Conservation (phyloP, 148 eudicot genomes). For the Gaultheria prostrata region DNA sequence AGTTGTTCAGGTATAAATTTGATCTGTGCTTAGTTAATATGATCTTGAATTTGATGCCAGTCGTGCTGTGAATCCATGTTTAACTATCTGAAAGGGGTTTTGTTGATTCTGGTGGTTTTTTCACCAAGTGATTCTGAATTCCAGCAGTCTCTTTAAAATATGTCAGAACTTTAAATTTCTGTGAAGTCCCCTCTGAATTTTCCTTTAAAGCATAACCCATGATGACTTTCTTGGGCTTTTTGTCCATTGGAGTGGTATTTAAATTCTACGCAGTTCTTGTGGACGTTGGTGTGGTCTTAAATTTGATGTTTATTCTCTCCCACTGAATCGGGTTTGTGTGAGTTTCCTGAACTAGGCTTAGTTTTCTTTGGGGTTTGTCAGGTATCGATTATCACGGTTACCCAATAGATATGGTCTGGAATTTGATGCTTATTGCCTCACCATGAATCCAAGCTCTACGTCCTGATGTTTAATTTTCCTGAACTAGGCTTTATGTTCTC, state of each 20-base stretch:
- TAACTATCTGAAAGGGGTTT: not conserved
- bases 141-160: not conserved
- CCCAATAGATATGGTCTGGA: not conserved
- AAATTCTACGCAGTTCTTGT: not conserved
- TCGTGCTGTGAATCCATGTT: not conserved
- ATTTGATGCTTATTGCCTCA: not conserved
- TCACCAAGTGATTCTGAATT: not conserved
- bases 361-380: not conserved
- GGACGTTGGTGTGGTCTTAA: not conserved
- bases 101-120: not conserved
- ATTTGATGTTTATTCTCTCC: not conserved
- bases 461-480: not conserved
- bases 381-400: not conserved
- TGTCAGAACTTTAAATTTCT: slow-evolving; percentile 4
- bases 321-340: not conserved
- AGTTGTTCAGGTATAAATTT: slow-evolving; percentile 40
- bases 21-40: not conserved
- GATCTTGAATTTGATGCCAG: not conserved
- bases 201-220: not conserved
- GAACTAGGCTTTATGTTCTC: slow-evolving; percentile 2
- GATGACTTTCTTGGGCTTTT: not conserved
- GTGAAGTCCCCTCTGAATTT: not conserved
- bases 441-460: not conserved
- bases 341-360: not conserved
- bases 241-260: not conserved